A percentile compares a stretch with the other conserved stretches of the same genome.
Conservation (phyloP, 331 rosid genomes). For the Phaseolus coccineus region DNA sequence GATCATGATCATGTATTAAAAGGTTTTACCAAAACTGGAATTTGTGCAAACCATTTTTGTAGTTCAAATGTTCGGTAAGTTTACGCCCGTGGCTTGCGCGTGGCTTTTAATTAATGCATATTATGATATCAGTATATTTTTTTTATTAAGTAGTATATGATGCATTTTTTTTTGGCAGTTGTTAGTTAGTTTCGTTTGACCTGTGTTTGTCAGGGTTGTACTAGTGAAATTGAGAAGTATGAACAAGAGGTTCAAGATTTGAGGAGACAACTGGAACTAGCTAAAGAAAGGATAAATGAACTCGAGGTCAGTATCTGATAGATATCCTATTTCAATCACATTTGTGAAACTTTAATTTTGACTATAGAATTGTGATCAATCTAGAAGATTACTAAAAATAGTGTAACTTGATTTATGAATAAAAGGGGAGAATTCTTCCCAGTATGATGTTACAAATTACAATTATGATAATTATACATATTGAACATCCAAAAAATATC, state of each 20-base stretch:
- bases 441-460: conserved; percentile 19
- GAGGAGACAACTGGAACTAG: conserved; percentile 67
- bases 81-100: not conserved
- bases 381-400: conserved; percentile 4
- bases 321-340: conserved; percentile 1
- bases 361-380: not conserved
- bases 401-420: conserved; percentile 26
- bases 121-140: not conserved
- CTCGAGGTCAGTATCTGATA: conserved; percentile 68
- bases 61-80: conserved; percentile 6
- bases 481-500: too few relatives aligned
- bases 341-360: conserved; percentile 32
- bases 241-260: conserved; percentile 64
- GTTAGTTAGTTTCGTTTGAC: conserved; percentile 40
- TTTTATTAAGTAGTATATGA: not conserved
- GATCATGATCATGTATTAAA: not conserved
- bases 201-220: conserved; percentile 54
- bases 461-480: conserved; percentile 17
- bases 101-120: conserved; percentile 23
- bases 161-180: not conserved
- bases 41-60: conserved; percentile 14
- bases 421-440: not conserved
- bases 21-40: conserved; percentile 18
- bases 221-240: conserved; percentile 54
- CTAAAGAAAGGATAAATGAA: conserved; percentile 68